Percentiles rank a stretch among this genome's conserved stretches.
These are phyloP conservation scores for Boletus rubescentipes DNA, from an alignment of 768 basidiomycete genomes.

Conservation along the genomic window DNA sequence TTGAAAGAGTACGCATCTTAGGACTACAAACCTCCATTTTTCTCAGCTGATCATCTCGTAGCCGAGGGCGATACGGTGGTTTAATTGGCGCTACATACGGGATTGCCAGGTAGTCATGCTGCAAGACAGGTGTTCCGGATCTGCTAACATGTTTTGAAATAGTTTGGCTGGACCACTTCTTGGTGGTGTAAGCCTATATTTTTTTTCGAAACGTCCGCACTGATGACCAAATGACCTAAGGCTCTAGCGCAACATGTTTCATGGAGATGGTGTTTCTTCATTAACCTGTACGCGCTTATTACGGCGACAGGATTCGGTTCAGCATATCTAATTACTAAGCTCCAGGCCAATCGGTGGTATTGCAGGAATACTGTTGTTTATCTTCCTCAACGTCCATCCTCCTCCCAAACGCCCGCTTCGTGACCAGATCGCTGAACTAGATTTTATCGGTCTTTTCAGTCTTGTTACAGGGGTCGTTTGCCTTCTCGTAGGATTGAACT, in stretches of 20 bases:
- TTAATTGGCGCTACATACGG: constrained; percentile 78
- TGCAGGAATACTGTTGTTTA: constrained; percentile 58
- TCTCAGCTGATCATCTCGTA: constrained; percentile 30
- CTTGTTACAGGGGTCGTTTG: constrained; percentile 65
- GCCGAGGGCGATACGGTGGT: constrained; percentile 77
- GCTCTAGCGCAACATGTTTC: constrained; percentile 55
- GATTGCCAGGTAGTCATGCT: constrained; percentile 40
- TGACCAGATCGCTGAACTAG: constrained; percentile 61
- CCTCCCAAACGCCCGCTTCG: constrained; percentile 55
- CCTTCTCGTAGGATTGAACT: constrained; percentile 69
- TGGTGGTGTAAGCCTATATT: constrained; percentile 59
- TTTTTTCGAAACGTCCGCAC: background rate
- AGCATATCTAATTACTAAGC: background rate
- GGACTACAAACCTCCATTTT: no score
- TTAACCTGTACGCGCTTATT: constrained; percentile 50
- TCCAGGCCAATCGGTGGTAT: constrained; percentile 67
- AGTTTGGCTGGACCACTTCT: constrained; percentile 74
- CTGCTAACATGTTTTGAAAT: background rate
- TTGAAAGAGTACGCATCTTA: constrained; percentile 54
- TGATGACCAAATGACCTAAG: background rate
- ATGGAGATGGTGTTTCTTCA: constrained; percentile 83
- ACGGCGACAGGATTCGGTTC: background rate
- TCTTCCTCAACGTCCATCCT: constrained; percentile 75
- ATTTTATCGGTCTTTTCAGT: constrained; percentile 63
- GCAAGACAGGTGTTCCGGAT: background rate